Conservation (phyloP, 495 filamentous ascomycete species). For the Durotheca rogersii region DNA sequence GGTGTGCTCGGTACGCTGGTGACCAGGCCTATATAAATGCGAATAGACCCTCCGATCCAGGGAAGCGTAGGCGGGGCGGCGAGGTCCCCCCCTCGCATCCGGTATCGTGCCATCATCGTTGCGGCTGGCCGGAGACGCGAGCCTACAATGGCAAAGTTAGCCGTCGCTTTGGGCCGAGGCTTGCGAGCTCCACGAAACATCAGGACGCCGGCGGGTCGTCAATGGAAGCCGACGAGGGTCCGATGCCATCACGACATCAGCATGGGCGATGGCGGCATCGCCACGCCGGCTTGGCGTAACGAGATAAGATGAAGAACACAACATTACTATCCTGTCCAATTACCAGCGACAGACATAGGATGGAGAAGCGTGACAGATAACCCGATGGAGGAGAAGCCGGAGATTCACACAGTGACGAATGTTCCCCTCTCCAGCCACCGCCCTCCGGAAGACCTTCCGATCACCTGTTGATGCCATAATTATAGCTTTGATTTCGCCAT, state of each 20-base stretch:
- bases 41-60: neutral
- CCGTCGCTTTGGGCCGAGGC: neutral
- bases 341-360: neutral
- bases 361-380: neutral
- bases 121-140: neutral
- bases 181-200: neutral
- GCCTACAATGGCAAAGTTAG: neutral
- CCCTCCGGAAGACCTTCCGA: neutral
- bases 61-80: neutral
- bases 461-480: neutral
- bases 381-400: no score
- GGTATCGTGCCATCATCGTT: neutral
- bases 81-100: no score
- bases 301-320: neutral
- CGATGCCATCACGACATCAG: constrained; percentile 5
- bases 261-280: constrained; percentile 3
- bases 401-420: no score
- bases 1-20: neutral
- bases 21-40: neutral
- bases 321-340: neutral
- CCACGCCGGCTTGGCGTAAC: neutral
- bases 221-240: neutral
- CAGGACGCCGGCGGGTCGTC: neutral
- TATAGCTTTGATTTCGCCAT: neutral
- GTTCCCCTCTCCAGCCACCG: neutral